Percentiles rank a stretch among this genome's conserved stretches.
These are phyloP conservation scores for Alternaria sp. DNA, from an alignment of 2,329 filamentous ascomycete genomes.

Conservation along the genomic window DNA sequence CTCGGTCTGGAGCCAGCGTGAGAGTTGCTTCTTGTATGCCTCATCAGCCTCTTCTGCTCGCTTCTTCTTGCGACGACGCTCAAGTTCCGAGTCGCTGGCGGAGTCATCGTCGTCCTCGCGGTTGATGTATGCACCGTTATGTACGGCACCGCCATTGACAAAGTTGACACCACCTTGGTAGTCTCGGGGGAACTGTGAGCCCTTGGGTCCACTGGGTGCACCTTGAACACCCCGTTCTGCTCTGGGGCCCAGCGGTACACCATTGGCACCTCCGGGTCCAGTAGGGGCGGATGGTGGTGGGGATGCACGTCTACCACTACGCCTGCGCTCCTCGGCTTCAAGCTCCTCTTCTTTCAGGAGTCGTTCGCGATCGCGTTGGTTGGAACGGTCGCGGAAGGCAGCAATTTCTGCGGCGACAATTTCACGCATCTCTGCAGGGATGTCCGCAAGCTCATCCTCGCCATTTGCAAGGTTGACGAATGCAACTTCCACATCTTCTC, in stretches of 20 bases:
- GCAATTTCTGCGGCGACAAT: conserved; percentile 93
- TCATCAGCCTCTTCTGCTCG: conserved; percentile 79
- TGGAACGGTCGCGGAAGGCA: conserved; percentile 91
- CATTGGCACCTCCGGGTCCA: conserved; percentile 71
- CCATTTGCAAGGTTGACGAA: conserved; percentile 77
- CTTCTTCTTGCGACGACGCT: conserved; percentile 73
- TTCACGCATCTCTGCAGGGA: conserved; percentile 94
- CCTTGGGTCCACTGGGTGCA: conserved; percentile 75
- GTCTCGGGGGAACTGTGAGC: conserved; percentile 70
- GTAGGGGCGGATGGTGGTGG: conserved; percentile 62
- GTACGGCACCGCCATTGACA: conserved; percentile 76
- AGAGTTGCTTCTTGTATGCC: conserved; percentile 81
- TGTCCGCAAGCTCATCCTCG: conserved; percentile 94
- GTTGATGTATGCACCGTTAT: conserved; percentile 60
- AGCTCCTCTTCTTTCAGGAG: conserved; percentile 89
- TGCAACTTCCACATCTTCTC: conserved; percentile 77
- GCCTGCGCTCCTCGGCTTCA: conserved; percentile 80
- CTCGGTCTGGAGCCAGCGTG: conserved; percentile 90
- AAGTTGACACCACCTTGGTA: conserved; percentile 82
- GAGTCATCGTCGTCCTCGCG: conserved; percentile 86
- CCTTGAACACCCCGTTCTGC: conserved; percentile 69
- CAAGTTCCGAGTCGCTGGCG: conserved; percentile 84
- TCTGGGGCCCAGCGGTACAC: conserved; percentile 76
- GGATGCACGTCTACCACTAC: conserved; percentile 73
- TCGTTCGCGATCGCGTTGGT: conserved; percentile 84